Conservation (phyloP, 2,329 filamentous ascomycete genomes). For the Nothophoma quercina region DNA sequence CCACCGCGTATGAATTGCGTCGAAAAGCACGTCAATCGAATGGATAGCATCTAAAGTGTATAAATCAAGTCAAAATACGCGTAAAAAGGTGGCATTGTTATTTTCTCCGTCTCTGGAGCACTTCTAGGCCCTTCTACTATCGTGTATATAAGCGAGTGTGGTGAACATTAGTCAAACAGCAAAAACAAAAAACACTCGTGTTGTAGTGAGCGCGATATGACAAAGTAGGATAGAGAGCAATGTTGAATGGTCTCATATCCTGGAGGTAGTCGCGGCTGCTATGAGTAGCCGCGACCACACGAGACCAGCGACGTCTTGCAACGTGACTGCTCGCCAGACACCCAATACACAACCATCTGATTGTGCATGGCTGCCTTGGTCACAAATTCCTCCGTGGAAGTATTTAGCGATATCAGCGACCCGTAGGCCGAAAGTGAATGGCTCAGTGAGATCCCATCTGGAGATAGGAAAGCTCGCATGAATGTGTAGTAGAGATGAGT, state of each 20-base stretch:
- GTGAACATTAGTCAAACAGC: neutral
- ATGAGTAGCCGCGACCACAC: neutral
- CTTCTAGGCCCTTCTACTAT: no score
- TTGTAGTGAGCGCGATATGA: neutral
- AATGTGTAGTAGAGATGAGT: neutral
- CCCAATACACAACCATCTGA: neutral
- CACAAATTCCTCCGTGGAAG: neutral
- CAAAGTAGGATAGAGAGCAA: neutral
- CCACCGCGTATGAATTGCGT: neutral
- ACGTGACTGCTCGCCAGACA: neutral
- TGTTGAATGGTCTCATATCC: constrained; percentile 4
- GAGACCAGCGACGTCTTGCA: neutral
- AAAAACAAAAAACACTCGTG: neutral
- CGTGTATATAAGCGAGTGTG: neutral
- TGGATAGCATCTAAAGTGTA: neutral
- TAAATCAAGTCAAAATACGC: neutral
- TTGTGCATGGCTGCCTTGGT: neutral
- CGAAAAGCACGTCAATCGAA: neutral
- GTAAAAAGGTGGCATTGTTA: neutral
- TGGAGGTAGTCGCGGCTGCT: neutral
- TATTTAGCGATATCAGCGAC: neutral
- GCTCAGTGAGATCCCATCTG: constrained; percentile 30
- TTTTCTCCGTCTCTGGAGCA: neutral
- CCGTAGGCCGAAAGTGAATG: constrained; percentile 29
- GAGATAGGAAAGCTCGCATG: constrained; percentile 15